A percentile compares a stretch with the other conserved stretches of the same genome.
These are phyloP conservation scores for Choiromyces venosus DNA, from an alignment of 495 filamentous ascomycete species.

Conservation along the genomic window DNA sequence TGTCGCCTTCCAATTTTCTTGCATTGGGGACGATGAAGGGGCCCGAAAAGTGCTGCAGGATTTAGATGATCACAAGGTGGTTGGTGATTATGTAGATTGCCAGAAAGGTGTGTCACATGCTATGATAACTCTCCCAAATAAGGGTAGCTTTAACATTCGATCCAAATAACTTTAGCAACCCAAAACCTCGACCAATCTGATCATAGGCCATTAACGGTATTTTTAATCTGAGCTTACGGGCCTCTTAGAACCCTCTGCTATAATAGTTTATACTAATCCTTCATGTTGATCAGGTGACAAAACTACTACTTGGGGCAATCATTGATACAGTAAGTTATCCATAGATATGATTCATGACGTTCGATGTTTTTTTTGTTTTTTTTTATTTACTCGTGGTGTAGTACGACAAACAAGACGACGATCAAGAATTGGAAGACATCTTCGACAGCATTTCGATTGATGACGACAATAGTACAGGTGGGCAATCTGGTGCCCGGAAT, in stretches of 20 bases:
- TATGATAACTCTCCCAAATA: not conserved
- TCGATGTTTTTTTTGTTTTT: too few relatives aligned
- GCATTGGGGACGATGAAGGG: conserved; percentile 62
- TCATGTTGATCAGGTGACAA: conserved; percentile 57
- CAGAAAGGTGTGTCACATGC: conserved; percentile 6
- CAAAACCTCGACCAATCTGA: conserved; percentile 41
- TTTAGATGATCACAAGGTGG: conserved; percentile 56
- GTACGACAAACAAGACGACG: not conserved
- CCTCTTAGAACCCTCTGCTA: conserved; percentile 51
- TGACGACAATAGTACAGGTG: not conserved
- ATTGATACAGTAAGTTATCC: conserved; percentile 24
- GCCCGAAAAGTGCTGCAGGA: conserved; percentile 57
- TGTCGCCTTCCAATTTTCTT: conserved; percentile 64
- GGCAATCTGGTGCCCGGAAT: too few relatives aligned
- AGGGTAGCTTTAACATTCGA: conserved; percentile 21
- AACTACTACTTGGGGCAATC: conserved; percentile 64
- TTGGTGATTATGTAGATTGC: conserved; percentile 59
- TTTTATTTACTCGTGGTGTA: not conserved
- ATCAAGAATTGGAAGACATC: not conserved
- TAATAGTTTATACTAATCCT: conserved; percentile 48
- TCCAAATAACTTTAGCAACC: conserved; percentile 55
- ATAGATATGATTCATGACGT: not conserved
- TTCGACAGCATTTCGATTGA: not conserved
- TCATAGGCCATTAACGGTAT: conserved; percentile 51
- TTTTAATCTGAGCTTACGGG: conserved; percentile 37